These are phyloP conservation scores for Solanum hybrid DNA, from an alignment of 305 asterid genomes.

Conservation along the genomic window DNA sequence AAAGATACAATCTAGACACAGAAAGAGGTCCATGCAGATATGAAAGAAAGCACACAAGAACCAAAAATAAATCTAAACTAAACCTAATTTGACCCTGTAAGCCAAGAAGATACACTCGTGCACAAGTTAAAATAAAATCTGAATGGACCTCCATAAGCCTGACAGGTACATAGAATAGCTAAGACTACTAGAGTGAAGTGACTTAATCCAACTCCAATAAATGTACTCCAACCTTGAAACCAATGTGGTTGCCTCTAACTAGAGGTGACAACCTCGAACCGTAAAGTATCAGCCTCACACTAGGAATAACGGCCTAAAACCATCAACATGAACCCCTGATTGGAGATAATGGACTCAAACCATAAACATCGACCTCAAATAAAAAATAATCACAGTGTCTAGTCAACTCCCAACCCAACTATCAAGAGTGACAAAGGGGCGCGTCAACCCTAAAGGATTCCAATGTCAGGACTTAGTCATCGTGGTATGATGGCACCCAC, in stretches of 20 bases:
- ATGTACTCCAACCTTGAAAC: neutral
- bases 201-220: neutral
- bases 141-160: neutral
- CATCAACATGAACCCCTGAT: neutral
- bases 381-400: neutral
- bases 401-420: neutral
- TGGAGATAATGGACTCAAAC: neutral
- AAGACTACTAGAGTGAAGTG: neutral
- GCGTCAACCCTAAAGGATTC: neutral
- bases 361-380: neutral
- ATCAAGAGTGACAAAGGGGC: neutral
- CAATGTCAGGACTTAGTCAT: neutral
- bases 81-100: too few species aligned
- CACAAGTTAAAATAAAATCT: too few species aligned
- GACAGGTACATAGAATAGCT: neutral
- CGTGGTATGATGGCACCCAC: neutral
- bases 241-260: neutral
- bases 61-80: too few species aligned
- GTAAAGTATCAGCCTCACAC: neutral
- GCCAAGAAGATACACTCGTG: too few species aligned
- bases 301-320: neutral
- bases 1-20: too few species aligned
- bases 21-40: too few species aligned
- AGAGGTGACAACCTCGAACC: neutral
- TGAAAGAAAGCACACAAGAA: too few species aligned